Conservation (phyloP, 2,329 filamentous ascomycete species). For the Colletotrichum abscissum region DNA sequence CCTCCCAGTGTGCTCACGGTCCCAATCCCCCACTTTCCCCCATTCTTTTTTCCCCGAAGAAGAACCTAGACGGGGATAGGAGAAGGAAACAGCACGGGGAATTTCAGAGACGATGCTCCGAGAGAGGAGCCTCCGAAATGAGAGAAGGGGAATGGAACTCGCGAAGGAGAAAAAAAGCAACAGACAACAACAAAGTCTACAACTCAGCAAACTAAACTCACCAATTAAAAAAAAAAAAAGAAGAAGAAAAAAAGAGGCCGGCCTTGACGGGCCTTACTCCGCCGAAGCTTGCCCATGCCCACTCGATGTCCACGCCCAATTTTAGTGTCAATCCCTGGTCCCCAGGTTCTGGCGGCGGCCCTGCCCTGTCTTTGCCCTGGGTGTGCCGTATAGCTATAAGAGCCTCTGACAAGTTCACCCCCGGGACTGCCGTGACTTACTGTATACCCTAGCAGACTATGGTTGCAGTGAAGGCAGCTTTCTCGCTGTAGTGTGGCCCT, state of each 20-base stretch:
- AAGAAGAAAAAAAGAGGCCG: background rate
- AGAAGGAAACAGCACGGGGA: background rate
- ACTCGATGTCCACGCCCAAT: background rate
- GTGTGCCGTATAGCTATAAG: background rate
- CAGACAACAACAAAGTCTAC: too few relatives aligned
- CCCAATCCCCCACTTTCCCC: background rate
- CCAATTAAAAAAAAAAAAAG: background rate
- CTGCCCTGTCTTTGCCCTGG: background rate
- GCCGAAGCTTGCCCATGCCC: background rate
- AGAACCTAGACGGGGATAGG: background rate
- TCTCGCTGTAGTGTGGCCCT: background rate
- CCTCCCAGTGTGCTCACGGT: background rate
- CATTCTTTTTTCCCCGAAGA: background rate
- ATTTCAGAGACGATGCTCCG: background rate
- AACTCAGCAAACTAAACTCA: too few relatives aligned
- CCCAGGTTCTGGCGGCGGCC: conserved; percentile 2
- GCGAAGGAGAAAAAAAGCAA: too few relatives aligned
- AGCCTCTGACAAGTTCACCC: background rate
- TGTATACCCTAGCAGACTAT: background rate
- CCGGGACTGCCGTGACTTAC: conserved; percentile 15
- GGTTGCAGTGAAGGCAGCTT: background rate
- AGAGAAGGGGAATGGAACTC: background rate
- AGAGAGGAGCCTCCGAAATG: background rate
- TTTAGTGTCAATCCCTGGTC: conserved; percentile 7
- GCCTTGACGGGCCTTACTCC: conserved; percentile 8